These are phyloP conservation scores for Isoetes taiwanensis DNA, from an alignment of 75 land plant species.

Conservation along the genomic window DNA sequence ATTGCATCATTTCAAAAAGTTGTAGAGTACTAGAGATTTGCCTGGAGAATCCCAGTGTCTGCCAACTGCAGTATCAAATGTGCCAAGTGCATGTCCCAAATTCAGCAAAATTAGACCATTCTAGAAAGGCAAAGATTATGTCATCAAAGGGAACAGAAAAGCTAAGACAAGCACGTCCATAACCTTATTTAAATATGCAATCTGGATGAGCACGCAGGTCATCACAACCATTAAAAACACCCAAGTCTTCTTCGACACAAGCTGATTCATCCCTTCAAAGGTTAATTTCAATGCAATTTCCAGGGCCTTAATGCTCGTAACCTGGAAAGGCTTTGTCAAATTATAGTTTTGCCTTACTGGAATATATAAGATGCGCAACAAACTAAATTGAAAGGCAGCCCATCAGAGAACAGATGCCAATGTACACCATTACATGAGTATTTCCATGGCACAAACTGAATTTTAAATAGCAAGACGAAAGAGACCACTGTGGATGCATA, in stretches of 20 bases:
- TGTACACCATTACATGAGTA: constrained; percentile 62
- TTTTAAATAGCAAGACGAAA: constrained; percentile 51
- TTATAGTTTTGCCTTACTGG: too few species aligned
- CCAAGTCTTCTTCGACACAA: constrained; percentile 71
- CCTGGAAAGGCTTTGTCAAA: too few species aligned
- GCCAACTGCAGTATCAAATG: too few species aligned
- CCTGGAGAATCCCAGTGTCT: too few species aligned
- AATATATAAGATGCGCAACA: too few species aligned
- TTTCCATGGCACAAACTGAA: constrained; percentile 69
- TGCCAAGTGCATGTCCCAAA: too few species aligned
- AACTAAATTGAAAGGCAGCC: constrained; percentile 94
- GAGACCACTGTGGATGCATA: constrained; percentile 48
- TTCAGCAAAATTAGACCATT: too few species aligned
- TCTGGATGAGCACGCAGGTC: constrained; percentile 48
- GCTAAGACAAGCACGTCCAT: constrained; percentile 8
- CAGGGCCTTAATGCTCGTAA: constrained; percentile 89
- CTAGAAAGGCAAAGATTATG: too few species aligned
- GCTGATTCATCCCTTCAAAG: constrained; percentile 65
- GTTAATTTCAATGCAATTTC: constrained; percentile 77
- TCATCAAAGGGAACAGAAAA: too few species aligned
- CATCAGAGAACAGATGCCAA: constrained; percentile 88
- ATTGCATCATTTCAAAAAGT: too few species aligned
- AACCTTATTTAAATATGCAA: constrained; percentile 92
- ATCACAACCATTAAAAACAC: constrained; percentile 49
- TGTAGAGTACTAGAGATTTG: too few species aligned